A percentile compares a stretch with the other conserved stretches of the same genome.
These are phyloP conservation scores for Graphilbum ipis-grandicollis DNA, from an alignment of 2,329 filamentous ascomycete genomes.

Conservation along the genomic window DNA sequence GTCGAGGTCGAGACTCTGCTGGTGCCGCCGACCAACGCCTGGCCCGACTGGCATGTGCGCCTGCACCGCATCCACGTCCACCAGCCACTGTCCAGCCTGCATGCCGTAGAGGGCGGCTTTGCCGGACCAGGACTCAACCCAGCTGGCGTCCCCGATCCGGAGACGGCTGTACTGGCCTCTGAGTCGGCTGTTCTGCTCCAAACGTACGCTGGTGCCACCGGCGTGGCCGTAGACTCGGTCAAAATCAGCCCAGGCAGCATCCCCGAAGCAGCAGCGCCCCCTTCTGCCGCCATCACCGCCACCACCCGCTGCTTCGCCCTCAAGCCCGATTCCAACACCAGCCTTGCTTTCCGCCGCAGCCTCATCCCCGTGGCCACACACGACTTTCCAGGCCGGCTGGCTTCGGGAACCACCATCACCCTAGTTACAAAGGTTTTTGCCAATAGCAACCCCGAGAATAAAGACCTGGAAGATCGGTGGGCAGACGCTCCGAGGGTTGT, in stretches of 20 bases:
- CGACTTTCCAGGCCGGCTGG: neutral
- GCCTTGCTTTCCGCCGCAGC: slow-evolving; percentile 12
- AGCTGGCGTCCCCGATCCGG: too few species aligned
- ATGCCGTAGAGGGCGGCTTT: slow-evolving; percentile 13
- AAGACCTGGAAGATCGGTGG: neutral
- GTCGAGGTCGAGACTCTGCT: slow-evolving; percentile 18
- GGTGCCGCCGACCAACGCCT: slow-evolving; percentile 15
- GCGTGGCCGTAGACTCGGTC: neutral
- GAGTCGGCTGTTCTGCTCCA: slow-evolving; percentile 8
- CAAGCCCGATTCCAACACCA: slow-evolving; percentile 16
- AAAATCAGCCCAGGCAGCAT: too few species aligned
- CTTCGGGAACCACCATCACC: neutral
- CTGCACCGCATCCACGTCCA: slow-evolving; percentile 14
- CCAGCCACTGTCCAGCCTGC: neutral
- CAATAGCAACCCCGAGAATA: neutral
- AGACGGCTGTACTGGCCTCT: too few species aligned
- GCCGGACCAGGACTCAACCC: slow-evolving; percentile 9
- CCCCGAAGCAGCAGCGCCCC: too few species aligned
- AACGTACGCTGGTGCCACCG: slow-evolving; percentile 7
- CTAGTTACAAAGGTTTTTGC: slow-evolving; percentile 4
- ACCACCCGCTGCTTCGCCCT: slow-evolving; percentile 3
- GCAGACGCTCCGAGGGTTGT: neutral
- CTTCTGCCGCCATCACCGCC: too few species aligned
- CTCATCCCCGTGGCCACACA: slow-evolving; percentile 10
- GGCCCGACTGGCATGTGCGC: slow-evolving; percentile 21